phyloP scores from a whole-genome alignment of 305 asterid genomes.

The Fraxinus sp. region DNA sequence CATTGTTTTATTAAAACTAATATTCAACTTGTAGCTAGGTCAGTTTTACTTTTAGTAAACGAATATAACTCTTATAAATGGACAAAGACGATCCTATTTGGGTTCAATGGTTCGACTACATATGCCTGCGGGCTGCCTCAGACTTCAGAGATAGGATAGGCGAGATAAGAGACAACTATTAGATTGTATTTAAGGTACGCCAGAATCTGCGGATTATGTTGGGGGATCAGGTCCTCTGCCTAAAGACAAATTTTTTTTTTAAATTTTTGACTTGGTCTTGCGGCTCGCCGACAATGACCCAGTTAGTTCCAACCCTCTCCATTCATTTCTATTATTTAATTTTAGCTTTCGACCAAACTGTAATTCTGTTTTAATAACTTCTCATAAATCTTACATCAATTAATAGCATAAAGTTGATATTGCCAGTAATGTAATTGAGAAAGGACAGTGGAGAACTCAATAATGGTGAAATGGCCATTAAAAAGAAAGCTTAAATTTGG shows the following conservation, averaged over 20 bases:
- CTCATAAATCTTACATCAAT: background rate
- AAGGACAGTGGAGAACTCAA: background rate
- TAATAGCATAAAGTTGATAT: background rate
- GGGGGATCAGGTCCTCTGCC: background rate
- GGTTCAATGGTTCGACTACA: background rate
- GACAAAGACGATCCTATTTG: background rate
- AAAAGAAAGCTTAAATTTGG: background rate
- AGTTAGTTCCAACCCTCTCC: background rate
- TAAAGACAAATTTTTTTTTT: background rate
- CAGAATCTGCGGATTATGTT: background rate
- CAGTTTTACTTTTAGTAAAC: background rate
- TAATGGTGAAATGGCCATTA: background rate
- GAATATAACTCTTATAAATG: background rate
- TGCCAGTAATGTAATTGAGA: background rate
- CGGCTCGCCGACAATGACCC: background rate
- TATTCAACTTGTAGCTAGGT: background rate
- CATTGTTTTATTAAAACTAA: background rate
- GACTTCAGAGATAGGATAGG: background rate
- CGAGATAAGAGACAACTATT: background rate
- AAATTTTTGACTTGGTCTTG: background rate
- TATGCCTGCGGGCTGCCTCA: background rate
- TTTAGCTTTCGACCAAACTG: background rate
- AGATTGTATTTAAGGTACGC: background rate
- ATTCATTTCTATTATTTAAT: background rate
- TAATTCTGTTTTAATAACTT: background rate